Evolutionary conservation across 2,329 filamentous ascomycete genomes (phyloP), one percentile per base, ranked within the genome.

Genomic region (Penicillium sp.): DNA sequence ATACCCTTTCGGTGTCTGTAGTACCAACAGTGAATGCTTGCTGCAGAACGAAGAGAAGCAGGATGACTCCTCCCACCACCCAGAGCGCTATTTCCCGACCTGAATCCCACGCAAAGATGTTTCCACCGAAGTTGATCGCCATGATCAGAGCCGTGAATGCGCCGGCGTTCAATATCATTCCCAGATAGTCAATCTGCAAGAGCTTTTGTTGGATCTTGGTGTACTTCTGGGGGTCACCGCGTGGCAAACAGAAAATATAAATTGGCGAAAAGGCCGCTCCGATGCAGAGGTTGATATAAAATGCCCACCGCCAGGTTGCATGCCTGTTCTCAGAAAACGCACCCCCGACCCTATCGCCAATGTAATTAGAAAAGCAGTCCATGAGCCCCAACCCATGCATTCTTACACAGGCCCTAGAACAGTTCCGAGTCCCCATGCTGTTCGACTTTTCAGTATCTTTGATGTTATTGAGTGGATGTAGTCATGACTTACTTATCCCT

Each of bases 211-310:
- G 47, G 3, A 66, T 20, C 0, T 58, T 15, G 15, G 52, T 58
- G 6, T 55, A 56, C 7, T 64, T 43, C 62, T 60, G 34, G 60
- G 66, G 46, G 41, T 68, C 45, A 9, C 53, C 55, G 4, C 49
- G 52, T 26, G 66, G 73, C 0, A 83, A 69, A 6, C 75, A 58
- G 54, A 79, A 76, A 23, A 83, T 20, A 20, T 76, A 73, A 21
- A 76, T 69, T 0, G 79, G 75, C 3, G 73, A 63, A 24, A 71
- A 68, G 7, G 74, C 60, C 7, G 68, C 81, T 0, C 79, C 73
- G 40, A 80, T 67, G 29, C 72, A 63, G 0, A 85, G 70, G 57
- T 85, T 85, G 68, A 85, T 78, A 59, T 86, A 86, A 59, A 81
- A 80, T 0, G 71, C 73, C 70, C 69, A 74, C 32, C 67, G 61